These are phyloP conservation scores for Coemansia sp. DNA, from an alignment of 192 early-diverging fungal genomes.

Conservation along the genomic window DNA sequence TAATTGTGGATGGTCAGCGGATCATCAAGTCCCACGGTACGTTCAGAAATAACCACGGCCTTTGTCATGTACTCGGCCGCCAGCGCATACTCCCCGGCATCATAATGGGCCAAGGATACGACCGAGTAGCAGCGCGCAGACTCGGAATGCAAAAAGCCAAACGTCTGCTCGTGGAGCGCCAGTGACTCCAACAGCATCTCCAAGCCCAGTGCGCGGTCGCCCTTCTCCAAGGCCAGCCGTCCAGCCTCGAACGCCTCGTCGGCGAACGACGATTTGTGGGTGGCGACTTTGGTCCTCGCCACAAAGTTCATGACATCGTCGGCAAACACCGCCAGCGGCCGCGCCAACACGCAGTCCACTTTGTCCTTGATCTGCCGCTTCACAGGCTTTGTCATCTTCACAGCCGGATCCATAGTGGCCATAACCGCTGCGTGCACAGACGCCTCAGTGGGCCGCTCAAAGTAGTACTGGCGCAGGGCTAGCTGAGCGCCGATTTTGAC, in stretches of 20 bases:
- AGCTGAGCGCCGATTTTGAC: slow-evolving; percentile 86
- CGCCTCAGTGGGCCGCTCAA: slow-evolving; percentile 51
- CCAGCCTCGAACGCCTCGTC: slow-evolving; percentile 91
- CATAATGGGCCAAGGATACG: slow-evolving; percentile 80
- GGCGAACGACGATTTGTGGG: slow-evolving; percentile 66
- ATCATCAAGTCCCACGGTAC: slow-evolving; percentile 82
- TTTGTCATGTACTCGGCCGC: slow-evolving; percentile 64
- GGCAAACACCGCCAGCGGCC: slow-evolving; percentile 23
- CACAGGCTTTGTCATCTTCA: slow-evolving; percentile 55
- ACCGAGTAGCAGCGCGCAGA: slow-evolving; percentile 82
- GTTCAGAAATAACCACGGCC: slow-evolving; percentile 82
- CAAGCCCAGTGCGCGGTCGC: slow-evolving; percentile 73
- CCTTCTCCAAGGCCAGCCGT: slow-evolving; percentile 71
- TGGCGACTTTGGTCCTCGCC: slow-evolving; percentile 37
- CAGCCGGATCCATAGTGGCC: slow-evolving; percentile 20
- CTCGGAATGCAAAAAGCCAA: slow-evolving; percentile 88
- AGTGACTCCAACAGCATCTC: slow-evolving; percentile 84
- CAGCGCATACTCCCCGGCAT: slow-evolving; percentile 68
- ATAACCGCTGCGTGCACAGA: slow-evolving; percentile 39
- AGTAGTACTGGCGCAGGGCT: slow-evolving; percentile 73
- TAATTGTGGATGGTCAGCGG: slow-evolving; percentile 87
- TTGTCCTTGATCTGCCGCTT: slow-evolving; percentile 59
- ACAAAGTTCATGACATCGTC: slow-evolving; percentile 41
- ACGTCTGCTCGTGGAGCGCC: slow-evolving; percentile 89
- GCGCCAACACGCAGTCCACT: slow-evolving; percentile 22